Evolutionary conservation across 164 flowering plant species (phyloP).

Genomic region (Annona squamosa): DNA sequence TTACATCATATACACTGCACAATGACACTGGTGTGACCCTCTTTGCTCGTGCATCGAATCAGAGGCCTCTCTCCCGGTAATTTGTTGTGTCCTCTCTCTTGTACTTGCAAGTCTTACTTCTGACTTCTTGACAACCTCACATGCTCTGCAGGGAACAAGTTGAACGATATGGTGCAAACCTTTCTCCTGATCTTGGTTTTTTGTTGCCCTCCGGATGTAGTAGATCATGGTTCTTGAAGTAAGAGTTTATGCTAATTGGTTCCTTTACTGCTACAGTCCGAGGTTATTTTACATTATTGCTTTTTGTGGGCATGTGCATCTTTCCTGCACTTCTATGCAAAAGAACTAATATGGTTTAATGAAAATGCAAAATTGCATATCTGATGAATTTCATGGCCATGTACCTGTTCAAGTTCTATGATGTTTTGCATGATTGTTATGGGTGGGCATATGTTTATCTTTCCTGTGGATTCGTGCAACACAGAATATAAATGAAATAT

Average conservation of each 20-base stretch:
- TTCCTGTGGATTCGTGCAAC: not conserved
- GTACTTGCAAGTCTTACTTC: conserved; percentile 5
- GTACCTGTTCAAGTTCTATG: not conserved
- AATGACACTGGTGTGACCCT: conserved; percentile 61
- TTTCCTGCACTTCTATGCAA: not conserved
- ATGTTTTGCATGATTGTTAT: not conserved
- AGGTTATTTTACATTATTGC: not conserved
- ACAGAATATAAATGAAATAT: not conserved
- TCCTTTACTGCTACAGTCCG: too few relatives aligned
- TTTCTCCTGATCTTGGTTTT: conserved; percentile 59
- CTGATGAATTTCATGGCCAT: too few relatives aligned
- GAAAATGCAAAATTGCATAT: too few relatives aligned
- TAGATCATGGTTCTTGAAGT: conserved; percentile 81
- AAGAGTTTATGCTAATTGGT: conserved; percentile 17
- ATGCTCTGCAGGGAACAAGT: conserved; percentile 48
- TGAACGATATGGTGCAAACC: conserved; percentile 28
- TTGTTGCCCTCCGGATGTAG: conserved; percentile 56
- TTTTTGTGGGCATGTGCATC: not conserved
- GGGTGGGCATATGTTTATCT: not conserved
- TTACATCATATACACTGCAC: conserved; percentile 59
- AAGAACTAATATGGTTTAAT: too few relatives aligned
- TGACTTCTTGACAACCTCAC: conserved; percentile 7
- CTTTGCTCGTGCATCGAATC: conserved; percentile 36
- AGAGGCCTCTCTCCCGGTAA: conserved; percentile 61
- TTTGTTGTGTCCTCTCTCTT: conserved; percentile 1